Conservation (phyloP, 768 basidiomycete species). For the Mycena chlorophos region DNA sequence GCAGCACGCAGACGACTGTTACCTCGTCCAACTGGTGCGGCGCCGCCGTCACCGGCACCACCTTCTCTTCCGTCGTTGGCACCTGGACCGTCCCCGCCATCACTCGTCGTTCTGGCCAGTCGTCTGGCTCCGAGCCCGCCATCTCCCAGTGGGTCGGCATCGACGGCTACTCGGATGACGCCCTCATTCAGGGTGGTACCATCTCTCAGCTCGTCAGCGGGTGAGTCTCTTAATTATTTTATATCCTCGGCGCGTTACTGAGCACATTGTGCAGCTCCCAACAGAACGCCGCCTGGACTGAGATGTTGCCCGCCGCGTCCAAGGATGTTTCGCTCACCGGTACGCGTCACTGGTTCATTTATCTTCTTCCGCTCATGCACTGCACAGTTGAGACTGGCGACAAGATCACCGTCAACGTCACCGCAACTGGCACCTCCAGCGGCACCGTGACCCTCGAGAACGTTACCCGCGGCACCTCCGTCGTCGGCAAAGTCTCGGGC, state of each 20-base stretch:
- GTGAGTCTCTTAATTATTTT: neutral
- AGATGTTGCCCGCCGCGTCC: slow-evolving; percentile 15
- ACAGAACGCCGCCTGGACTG: slow-evolving; percentile 17
- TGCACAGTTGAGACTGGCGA: slow-evolving; percentile 14
- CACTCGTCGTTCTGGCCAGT: slow-evolving; percentile 16
- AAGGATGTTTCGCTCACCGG: slow-evolving; percentile 11
- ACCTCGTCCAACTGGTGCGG: slow-evolving; percentile 20
- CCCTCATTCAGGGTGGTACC: slow-evolving; percentile 17
- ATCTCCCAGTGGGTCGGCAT: slow-evolving; percentile 18
- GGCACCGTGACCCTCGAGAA: slow-evolving; percentile 14
- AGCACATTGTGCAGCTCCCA: slow-evolving; percentile 4
- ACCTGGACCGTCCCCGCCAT: slow-evolving; percentile 17
- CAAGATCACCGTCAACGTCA: slow-evolving; percentile 17
- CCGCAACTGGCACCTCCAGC: slow-evolving; percentile 12
- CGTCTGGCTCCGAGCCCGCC: slow-evolving; percentile 11
- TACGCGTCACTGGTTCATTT: slow-evolving; percentile 1
- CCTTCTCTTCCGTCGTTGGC: slow-evolving; percentile 15
- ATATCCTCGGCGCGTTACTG: neutral
- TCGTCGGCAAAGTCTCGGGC: slow-evolving; percentile 18
- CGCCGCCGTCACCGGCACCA: slow-evolving; percentile 15
- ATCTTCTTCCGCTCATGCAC: slow-evolving; percentile 1
- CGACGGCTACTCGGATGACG: slow-evolving; percentile 15
- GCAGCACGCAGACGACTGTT: too few species aligned
- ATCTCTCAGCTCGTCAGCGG: slow-evolving; percentile 12
- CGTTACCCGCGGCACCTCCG: slow-evolving; percentile 11